phyloP scores from a whole-genome alignment of 495 filamentous ascomycete genomes.

The Xylaria sp. region DNA sequence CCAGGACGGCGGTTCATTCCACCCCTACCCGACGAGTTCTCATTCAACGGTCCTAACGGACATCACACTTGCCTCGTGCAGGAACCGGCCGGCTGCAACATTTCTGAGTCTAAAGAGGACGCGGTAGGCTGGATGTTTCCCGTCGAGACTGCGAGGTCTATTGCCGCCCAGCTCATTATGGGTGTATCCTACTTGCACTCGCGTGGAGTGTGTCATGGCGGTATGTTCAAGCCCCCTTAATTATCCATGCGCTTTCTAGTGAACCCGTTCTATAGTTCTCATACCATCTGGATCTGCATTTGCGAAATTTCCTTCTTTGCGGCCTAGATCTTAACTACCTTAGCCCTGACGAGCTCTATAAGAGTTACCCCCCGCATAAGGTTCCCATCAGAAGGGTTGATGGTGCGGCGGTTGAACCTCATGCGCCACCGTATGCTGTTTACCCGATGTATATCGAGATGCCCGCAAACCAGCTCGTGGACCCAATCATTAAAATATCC shows the following conservation, averaged over 20 bases:
- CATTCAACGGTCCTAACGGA: conserved; percentile 40
- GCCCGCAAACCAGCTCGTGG: too few species aligned
- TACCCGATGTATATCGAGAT: too few species aligned
- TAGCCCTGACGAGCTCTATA: too few species aligned
- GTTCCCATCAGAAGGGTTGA: too few species aligned
- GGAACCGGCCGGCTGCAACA: conserved; percentile 40
- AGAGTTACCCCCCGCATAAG: too few species aligned
- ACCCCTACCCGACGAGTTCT: conserved; percentile 25
- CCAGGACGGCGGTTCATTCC: conserved; percentile 12
- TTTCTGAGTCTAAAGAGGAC: conserved; percentile 41
- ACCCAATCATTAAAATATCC: too few species aligned
- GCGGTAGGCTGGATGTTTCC: conserved; percentile 40
- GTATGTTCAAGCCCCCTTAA: conserved; percentile 41
- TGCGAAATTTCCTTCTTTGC: too few species aligned
- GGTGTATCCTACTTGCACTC: conserved; percentile 33
- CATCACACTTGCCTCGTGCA: conserved; percentile 44
- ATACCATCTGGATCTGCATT: too few species aligned
- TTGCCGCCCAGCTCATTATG: conserved; percentile 38
- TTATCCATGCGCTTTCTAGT: conserved; percentile 37
- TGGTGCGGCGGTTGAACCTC: too few species aligned
- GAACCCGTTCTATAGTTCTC: too few species aligned
- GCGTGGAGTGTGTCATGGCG: conserved; percentile 44
- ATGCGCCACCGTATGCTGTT: too few species aligned
- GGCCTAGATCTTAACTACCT: too few species aligned
- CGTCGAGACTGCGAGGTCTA: conserved; percentile 38